phyloP scores from a whole-genome alignment of 441 rosid species.

The Isatis lusitanica region DNA sequence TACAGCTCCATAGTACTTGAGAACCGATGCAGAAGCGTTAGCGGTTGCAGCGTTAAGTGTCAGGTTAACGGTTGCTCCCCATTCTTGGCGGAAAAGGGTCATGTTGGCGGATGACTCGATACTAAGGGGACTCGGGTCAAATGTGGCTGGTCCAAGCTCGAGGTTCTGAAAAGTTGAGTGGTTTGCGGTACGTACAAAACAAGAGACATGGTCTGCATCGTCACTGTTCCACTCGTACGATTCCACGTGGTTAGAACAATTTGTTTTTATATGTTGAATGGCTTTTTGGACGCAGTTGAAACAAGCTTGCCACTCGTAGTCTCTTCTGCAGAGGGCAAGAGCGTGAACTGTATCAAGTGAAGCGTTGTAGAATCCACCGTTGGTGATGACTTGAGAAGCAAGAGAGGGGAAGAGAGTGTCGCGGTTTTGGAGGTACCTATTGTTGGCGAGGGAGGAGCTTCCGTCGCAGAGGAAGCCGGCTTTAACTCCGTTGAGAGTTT shows the following conservation, averaged over 20 bases:
- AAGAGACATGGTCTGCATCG: neutral
- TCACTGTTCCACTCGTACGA: conserved; percentile 22
- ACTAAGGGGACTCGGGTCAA: neutral
- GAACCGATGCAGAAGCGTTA: conserved; percentile 7
- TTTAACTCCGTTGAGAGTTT: neutral
- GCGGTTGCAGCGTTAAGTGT: neutral
- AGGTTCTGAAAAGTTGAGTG: conserved; percentile 8
- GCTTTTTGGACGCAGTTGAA: neutral
- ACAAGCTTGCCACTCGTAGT: conserved; percentile 17
- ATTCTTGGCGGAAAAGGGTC: conserved; percentile 17
- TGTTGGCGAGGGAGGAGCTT: neutral
- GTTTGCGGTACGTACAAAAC: conserved; percentile 32
- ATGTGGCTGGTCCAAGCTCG: neutral
- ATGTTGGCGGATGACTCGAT: neutral
- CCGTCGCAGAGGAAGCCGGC: neutral
- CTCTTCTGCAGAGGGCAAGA: conserved; percentile 35
- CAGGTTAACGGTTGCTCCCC: conserved; percentile 11
- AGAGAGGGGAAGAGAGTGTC: conserved; percentile 32
- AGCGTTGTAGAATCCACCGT: conserved; percentile 28
- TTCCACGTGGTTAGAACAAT: conserved; percentile 20
- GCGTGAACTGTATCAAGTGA: conserved; percentile 30
- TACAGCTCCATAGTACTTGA: conserved; percentile 24
- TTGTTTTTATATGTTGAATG: neutral
- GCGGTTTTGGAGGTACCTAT: conserved; percentile 19
- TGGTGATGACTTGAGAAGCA: conserved; percentile 1